phyloP scores from a whole-genome alignment of 352 stramenopile species.

The Phytophthora citricola region DNA sequence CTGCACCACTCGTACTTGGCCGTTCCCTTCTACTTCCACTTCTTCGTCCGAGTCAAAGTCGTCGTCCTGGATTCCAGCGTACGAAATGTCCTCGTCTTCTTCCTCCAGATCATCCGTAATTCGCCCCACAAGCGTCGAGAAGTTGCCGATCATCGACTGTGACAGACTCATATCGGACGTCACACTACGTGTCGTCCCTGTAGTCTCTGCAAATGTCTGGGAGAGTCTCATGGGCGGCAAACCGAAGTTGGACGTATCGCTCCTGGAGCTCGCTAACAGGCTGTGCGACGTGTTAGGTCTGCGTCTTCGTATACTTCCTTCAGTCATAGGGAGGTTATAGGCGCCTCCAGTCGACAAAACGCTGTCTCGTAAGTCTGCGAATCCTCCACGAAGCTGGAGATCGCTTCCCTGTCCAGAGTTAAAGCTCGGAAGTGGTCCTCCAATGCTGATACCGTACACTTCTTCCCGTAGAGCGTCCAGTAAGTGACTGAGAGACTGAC shows the following conservation, averaged over 20 bases:
- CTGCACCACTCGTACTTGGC: conserved; percentile 15
- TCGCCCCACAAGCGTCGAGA: conserved; percentile 64
- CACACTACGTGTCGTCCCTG: conserved; percentile 39
- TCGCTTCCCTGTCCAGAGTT: conserved; percentile 18
- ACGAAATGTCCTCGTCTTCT: conserved; percentile 51
- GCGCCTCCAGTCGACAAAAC: conserved; percentile 38
- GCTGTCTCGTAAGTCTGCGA: conserved; percentile 46
- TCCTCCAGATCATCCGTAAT: conserved; percentile 72
- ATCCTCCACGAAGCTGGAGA: conserved; percentile 38
- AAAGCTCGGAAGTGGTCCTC: conserved; percentile 8
- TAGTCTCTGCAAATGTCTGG: conserved; percentile 51
- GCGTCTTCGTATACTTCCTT: conserved; percentile 30
- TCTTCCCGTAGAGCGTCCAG: conserved; percentile 68
- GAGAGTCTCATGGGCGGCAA: conserved; percentile 44
- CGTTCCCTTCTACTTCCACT: conserved; percentile 23
- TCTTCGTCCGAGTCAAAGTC: conserved; percentile 44
- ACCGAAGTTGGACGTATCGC: conserved; percentile 45
- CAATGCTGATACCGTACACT: conserved; percentile 70
- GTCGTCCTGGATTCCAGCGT: conserved; percentile 44
- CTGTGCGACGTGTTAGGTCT: conserved; percentile 33
- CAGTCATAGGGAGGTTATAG: conserved; percentile 9
- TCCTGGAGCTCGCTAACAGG: conserved; percentile 38
- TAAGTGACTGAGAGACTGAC: conserved; percentile 60
- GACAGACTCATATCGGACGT: conserved; percentile 75
- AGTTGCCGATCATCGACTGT: conserved; percentile 78